Evolutionary conservation across 257 asterid species (phyloP), one percentile per base, ranked within the genome.

Genomic region (Hygrophila difformis): DNA sequence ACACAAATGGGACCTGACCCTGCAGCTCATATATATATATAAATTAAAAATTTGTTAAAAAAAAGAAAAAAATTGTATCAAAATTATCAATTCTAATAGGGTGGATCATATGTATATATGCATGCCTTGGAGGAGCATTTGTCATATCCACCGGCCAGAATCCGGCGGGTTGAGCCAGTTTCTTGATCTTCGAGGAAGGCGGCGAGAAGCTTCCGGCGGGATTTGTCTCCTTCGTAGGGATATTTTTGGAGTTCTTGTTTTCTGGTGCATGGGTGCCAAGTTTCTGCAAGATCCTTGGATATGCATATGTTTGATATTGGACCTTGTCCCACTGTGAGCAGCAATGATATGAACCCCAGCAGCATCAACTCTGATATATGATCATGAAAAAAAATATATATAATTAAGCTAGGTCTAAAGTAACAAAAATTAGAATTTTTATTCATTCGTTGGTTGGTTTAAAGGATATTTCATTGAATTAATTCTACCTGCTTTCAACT

Each of bases 231-330:
- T 10, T 13, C 29, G 8, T 19, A 23, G 3, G 14, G 6, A 10
- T 0, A 50, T 19, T 61, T 58, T 12, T 21, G 7, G 4, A 0
- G n/a, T 53, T 78, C 94, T 36, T 48, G 49, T 54, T 69, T 69
- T 28, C 74, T 79, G 39, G 20, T 61, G 53, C 97, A 88, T 6
- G 97, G 97, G 51, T 84, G 97, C 97, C 95, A 88, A 47, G 94
- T 61, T 39, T 65, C 65, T 0, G 76, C 97, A 3, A 41, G 62
- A 5, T 43, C 44, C 34, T 61, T 41, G 0, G 94, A 60, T 56
- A 88, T 74, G 34, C 97, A 88, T 36, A 88, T 82, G 2, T 68
- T 35, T 4, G 96, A 69, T 6, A 88, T 88, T 15, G 63, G 56
- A 13, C 62, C 41, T 58, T 84, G 94, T 35, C 74, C 79, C 11